These are phyloP conservation scores for Rhinocladiella similis DNA, from an alignment of 2,329 filamentous ascomycete species.

Conservation along the genomic window DNA sequence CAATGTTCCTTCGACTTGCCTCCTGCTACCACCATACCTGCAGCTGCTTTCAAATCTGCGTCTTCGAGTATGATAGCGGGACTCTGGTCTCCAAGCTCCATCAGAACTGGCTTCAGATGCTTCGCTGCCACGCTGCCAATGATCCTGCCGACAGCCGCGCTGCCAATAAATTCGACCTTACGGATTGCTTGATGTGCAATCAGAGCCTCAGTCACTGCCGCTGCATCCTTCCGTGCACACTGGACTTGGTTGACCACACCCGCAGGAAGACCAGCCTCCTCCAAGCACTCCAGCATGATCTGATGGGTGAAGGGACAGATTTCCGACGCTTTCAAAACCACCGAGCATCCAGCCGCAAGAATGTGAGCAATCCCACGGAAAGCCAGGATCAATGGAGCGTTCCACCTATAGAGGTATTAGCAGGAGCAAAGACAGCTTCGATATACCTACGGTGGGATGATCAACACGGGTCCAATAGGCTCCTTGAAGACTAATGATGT, in stretches of 20 bases:
- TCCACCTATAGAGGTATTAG: slow-evolving; percentile 10
- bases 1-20: neutral
- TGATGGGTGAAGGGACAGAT: slow-evolving; percentile 88
- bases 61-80: slow-evolving; percentile 82
- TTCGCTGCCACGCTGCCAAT: slow-evolving; percentile 80
- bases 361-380: slow-evolving; percentile 87
- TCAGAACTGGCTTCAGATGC: slow-evolving; percentile 76
- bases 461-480: slow-evolving; percentile 57
- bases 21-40: slow-evolving; percentile 65
- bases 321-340: slow-evolving; percentile 88
- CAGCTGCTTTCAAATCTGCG: slow-evolving; percentile 61
- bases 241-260: slow-evolving; percentile 89
- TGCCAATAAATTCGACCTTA: slow-evolving; percentile 86
- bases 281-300: slow-evolving; percentile 72
- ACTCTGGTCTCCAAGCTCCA: slow-evolving; percentile 91
- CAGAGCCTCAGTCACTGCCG: slow-evolving; percentile 73
- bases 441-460: slow-evolving; percentile 81
- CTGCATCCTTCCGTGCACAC: slow-evolving; percentile 65
- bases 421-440: slow-evolving; percentile 1
- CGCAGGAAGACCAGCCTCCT: slow-evolving; percentile 73
- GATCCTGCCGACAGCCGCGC: slow-evolving; percentile 77
- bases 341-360: slow-evolving; percentile 81
- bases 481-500: slow-evolving; percentile 54
- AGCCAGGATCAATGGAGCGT: slow-evolving; percentile 91
- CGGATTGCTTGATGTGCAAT: slow-evolving; percentile 68